Evolutionary conservation across 371 early-diverging fungal species (phyloP).

Genomic region (Dichotomocladium elegans): DNA sequence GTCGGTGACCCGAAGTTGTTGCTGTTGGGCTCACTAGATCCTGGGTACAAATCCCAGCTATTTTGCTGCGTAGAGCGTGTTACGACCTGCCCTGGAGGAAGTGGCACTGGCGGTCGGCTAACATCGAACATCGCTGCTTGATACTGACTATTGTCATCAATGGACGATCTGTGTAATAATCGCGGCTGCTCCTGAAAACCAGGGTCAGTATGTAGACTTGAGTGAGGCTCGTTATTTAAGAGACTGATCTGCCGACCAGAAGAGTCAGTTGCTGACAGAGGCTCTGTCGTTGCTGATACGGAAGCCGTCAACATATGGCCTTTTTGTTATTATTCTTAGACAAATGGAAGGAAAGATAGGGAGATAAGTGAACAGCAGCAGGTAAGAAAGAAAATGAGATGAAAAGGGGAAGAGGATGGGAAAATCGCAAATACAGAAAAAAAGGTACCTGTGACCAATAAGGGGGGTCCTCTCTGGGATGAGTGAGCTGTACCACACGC

Average conservation of each 20-base stretch:
- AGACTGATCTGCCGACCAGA: slow-evolving; percentile 23
- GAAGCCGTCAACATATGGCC: neutral
- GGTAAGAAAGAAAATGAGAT: neutral
- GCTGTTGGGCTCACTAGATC: neutral
- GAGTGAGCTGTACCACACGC: too few species aligned
- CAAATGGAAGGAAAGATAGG: neutral
- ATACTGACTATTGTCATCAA: neutral
- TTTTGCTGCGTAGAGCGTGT: neutral
- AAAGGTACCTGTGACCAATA: neutral
- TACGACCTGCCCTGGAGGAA: neutral
- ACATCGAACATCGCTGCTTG: neutral
- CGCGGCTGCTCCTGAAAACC: neutral
- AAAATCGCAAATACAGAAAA: slow-evolving; percentile 3
- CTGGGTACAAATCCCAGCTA: neutral
- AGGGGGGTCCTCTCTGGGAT: too few species aligned
- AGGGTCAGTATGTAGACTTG: neutral
- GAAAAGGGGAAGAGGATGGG: slow-evolving; percentile 2
- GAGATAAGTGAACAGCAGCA: slow-evolving; percentile 1
- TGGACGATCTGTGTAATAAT: neutral
- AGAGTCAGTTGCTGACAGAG: slow-evolving; percentile 16
- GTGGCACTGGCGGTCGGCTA: neutral
- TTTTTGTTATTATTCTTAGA: neutral
- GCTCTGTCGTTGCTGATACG: too few species aligned
- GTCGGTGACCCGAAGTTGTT: neutral
- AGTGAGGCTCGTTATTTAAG: slow-evolving; percentile 5